phyloP scores from a whole-genome alignment of 345 rosid genomes.

The Dipteronia dyeriana region DNA sequence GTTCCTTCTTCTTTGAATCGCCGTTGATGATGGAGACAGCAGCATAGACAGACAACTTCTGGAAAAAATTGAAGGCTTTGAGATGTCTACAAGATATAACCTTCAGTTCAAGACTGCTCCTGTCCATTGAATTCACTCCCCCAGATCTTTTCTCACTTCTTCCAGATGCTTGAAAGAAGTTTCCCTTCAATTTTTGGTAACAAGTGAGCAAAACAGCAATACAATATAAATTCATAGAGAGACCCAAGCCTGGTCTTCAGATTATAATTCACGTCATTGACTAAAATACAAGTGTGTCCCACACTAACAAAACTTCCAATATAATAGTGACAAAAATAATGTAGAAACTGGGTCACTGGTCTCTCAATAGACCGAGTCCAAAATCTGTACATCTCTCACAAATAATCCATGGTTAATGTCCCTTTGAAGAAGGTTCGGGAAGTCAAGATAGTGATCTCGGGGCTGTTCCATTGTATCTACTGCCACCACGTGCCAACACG shows the following conservation, averaged over 20 bases:
- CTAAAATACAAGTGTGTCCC: conserved; percentile 6
- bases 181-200: background rate
- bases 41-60: conserved; percentile 42
- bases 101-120: conserved; percentile 34
- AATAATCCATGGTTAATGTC: background rate
- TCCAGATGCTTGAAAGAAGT: background rate
- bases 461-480: background rate
- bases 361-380: background rate
- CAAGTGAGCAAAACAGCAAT: conserved; percentile 14
- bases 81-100: conserved; percentile 42
- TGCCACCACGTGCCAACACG: background rate
- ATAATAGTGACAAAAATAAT: background rate
- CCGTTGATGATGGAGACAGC: conserved; percentile 32
- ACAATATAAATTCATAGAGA: background rate
- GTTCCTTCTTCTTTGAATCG: conserved; percentile 16
- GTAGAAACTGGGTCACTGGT: background rate
- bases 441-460: background rate
- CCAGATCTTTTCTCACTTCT: background rate
- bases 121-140: conserved; percentile 23
- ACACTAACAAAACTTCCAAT: conserved; percentile 3
- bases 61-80: conserved; percentile 49
- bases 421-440: background rate
- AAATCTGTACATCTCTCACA: background rate
- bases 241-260: background rate
- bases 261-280: conserved; percentile 9